A percentile compares a stretch with the other conserved stretches of the same genome.
Evolutionary conservation across 2,329 filamentous ascomycete species (phyloP).

Genomic region (Fusarium temperatum): DNA sequence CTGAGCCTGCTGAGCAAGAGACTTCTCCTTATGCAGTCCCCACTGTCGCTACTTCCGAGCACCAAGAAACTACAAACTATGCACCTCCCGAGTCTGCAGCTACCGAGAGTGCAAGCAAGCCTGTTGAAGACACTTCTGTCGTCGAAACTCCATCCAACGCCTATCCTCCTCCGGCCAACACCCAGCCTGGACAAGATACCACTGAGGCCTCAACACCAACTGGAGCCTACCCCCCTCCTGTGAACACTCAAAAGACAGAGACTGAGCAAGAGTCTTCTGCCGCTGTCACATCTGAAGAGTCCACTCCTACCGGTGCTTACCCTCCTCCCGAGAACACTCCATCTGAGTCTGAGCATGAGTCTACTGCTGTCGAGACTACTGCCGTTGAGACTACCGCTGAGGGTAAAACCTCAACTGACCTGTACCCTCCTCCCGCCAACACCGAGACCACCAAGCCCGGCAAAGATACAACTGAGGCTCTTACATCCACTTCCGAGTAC

Average conservation of each 20-base stretch:
- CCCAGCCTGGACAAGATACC: not conserved
- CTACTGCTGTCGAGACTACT: not conserved
- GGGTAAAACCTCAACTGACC: not conserved
- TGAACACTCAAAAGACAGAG: not conserved
- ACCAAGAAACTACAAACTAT: conserved; percentile 1
- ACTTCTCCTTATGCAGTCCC: conserved; percentile 9
- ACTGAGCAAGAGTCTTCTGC: not conserved
- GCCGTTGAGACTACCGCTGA: not conserved
- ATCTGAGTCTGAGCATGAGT: not conserved
- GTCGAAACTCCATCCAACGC: not conserved
- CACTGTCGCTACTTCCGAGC: conserved; percentile 17
- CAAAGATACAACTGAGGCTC: conserved; percentile 14
- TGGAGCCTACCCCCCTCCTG: not conserved
- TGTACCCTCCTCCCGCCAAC: conserved; percentile 18
- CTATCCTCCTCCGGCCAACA: not conserved
- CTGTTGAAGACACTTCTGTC: conserved; percentile 2
- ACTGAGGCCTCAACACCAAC: not conserved
- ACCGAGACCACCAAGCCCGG: conserved; percentile 12
- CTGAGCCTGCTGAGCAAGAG: conserved; percentile 7
- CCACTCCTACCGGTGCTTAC: not conserved
- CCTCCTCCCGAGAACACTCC: not conserved
- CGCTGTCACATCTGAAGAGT: not conserved
- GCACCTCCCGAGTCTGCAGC: conserved; percentile 11
- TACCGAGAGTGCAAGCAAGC: conserved; percentile 7
- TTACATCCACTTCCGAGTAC: conserved; percentile 11